Base-by-base conservation (phyloP, 345 rosid genomes). In the Moringa oleifera region DNA sequence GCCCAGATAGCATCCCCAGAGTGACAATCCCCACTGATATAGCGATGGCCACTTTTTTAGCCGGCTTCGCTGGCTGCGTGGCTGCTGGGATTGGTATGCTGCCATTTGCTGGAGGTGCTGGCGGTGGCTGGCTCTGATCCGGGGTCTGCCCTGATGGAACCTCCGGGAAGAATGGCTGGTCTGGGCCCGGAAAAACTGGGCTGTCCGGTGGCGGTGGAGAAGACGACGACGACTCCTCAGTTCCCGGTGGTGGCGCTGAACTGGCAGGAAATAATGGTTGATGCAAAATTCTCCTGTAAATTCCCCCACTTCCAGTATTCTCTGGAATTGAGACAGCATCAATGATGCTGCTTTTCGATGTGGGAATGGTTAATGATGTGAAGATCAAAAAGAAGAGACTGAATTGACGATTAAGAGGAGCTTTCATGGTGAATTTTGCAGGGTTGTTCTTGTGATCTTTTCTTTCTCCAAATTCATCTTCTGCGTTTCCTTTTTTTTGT, bases 21-120 rank as follows among this genome's bases (percentile, higher is more conserved):
- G 97, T 88, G 78, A 93, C 98, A 70, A 93, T 83, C 59, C 94
- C 97, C 57, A 90, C 97, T 0, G 98, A 93, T 37, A 93, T 69
- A 0, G 87, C 97, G 68, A 90, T 85, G 18, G 97, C 97, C 52
- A 88, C 81, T 65, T 81, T 93, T 71, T 79, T 90, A 20, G 86
- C 82, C 21, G 91, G 97, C 57, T 83, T 92, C 7, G 85, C 54
- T 0, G 89, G 87, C n/a, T 85, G 93, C 5, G 92, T 76, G 1
- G 95, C 84, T 0, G 96, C 57, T 0, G 95, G 83, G 62, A 82
- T 82, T 4, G 91, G 92, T 20, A 79, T 63, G 51, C 82, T 81
- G 57, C 87, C 95, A 81, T 87, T 84, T 25, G 68, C 55, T 0
- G 86, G 0, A 2, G 83, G 37, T 1, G 79, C 56, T 0, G 86